Conservation (phyloP, 2,329 filamentous ascomycete genomes). For the Pyrenophora graminea region DNA sequence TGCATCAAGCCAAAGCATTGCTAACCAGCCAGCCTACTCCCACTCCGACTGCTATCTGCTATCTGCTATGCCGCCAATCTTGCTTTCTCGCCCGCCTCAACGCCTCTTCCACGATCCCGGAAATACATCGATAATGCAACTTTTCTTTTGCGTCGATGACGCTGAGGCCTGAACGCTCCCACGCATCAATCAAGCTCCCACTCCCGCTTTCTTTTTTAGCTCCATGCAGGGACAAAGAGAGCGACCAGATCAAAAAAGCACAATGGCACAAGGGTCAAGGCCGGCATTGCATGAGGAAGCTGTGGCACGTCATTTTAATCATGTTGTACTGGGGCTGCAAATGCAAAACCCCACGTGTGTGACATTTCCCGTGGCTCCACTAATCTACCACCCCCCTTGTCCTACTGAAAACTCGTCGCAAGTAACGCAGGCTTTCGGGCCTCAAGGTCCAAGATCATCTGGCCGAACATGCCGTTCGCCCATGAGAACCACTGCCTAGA, state of each 20-base stretch:
- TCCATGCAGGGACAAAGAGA: background rate
- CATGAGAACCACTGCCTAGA: conserved; percentile 58
- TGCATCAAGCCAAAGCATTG: conserved; percentile 7
- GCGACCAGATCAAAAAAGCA: conserved; percentile 4
- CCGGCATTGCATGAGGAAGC: conserved; percentile 1
- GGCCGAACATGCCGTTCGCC: conserved; percentile 58
- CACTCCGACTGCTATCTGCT: background rate
- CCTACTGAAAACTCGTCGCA: conserved; percentile 50
- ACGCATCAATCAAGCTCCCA: background rate
- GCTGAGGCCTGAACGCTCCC: no score
- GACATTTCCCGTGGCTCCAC: background rate
- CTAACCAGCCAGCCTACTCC: conserved; percentile 2
- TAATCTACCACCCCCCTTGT: background rate
- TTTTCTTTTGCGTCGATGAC: no score
- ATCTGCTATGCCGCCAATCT: conserved; percentile 8
- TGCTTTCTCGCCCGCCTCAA: conserved; percentile 3
- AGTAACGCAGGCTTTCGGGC: conserved; percentile 51
- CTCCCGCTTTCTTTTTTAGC: background rate
- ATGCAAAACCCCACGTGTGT: conserved; percentile 2
- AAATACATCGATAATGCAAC: no score
- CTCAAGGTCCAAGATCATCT: conserved; percentile 54
- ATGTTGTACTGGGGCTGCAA: background rate
- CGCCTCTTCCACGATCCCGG: no score
- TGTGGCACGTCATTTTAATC: conserved; percentile 4
- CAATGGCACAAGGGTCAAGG: conserved; percentile 2